These are phyloP conservation scores for Nigrospora sphaerica DNA, from an alignment of 2,329 filamentous ascomycete species.

Conservation along the genomic window DNA sequence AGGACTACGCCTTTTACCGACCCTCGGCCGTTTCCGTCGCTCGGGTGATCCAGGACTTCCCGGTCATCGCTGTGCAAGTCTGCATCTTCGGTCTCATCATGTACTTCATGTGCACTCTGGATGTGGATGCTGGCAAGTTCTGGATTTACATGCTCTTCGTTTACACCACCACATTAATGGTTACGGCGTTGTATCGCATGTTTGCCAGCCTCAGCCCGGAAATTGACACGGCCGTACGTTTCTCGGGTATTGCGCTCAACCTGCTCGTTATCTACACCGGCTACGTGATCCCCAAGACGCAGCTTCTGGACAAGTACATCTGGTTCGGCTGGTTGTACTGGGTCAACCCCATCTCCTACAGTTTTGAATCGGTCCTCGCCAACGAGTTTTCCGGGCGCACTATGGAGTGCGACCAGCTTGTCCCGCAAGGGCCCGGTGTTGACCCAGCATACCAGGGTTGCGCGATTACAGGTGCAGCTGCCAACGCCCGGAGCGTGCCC, in stretches of 20 bases:
- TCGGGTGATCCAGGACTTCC: constrained; percentile 51
- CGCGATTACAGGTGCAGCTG: constrained; percentile 41
- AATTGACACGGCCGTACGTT: constrained; percentile 55
- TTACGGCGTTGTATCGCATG: constrained; percentile 23
- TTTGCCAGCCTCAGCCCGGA: constrained; percentile 22
- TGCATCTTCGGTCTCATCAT: constrained; percentile 63
- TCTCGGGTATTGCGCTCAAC: constrained; percentile 48
- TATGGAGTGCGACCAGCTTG: constrained; percentile 41
- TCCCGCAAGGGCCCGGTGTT: constrained; percentile 35
- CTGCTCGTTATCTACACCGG: constrained; percentile 62
- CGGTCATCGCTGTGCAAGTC: constrained; percentile 55
- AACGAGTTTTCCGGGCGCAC: constrained; percentile 47
- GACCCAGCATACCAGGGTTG: constrained; percentile 45
- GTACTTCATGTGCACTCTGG: constrained; percentile 72
- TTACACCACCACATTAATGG: constrained; percentile 18
- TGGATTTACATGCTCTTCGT: constrained; percentile 59
- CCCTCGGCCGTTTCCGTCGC: constrained; percentile 51
- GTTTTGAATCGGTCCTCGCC: constrained; percentile 52
- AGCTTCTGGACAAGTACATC: constrained; percentile 52
- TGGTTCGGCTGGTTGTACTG: constrained; percentile 65
- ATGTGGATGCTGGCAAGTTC: constrained; percentile 58
- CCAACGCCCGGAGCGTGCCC: constrained; percentile 38
- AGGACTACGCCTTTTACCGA: constrained; percentile 43
- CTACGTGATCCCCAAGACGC: constrained; percentile 51
- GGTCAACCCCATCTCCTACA: constrained; percentile 59